Evolutionary conservation across 2,329 filamentous ascomycete species (phyloP).

Genomic region (Paraconiothyrium brasiliense): DNA sequence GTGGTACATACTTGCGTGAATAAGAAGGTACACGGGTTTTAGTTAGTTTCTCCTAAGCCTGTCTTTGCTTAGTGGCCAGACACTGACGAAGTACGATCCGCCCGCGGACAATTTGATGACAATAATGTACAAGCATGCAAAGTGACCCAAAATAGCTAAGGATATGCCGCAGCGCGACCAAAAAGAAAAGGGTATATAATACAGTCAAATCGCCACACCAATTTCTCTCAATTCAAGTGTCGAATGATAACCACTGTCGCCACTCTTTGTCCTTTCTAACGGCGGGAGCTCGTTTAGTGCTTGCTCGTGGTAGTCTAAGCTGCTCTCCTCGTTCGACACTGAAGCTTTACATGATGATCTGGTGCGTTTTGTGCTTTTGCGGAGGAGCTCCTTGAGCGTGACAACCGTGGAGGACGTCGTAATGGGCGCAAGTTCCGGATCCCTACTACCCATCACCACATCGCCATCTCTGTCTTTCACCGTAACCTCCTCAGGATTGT

Average conservation of each 20-base stretch:
- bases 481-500: not conserved
- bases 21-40: too few species aligned
- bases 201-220: not conserved
- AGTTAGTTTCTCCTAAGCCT: too few species aligned
- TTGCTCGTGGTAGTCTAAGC: not conserved
- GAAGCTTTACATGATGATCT: constrained; percentile 1
- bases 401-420: constrained; percentile 8
- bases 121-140: too few species aligned
- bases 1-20: too few species aligned
- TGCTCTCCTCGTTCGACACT: not conserved
- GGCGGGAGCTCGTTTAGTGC: constrained; percentile 26
- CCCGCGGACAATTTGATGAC: too few species aligned
- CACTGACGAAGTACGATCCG: too few species aligned
- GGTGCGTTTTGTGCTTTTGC: constrained; percentile 20
- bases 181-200: too few species aligned
- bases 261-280: constrained; percentile 30
- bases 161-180: too few species aligned
- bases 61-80: too few species aligned
- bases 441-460: constrained; percentile 12
- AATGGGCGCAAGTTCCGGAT: constrained; percentile 1
- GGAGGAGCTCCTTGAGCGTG: constrained; percentile 20
- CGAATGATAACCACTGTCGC: constrained; percentile 27
- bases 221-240: not conserved
- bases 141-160: too few species aligned
- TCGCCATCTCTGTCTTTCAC: constrained; percentile 18